A percentile compares a stretch with the other conserved stretches of the same genome.
Evolutionary conservation across 225 moss, liverwort and hornwort species (phyloP).

Genomic region (Physcomitrellopsis africana): DNA sequence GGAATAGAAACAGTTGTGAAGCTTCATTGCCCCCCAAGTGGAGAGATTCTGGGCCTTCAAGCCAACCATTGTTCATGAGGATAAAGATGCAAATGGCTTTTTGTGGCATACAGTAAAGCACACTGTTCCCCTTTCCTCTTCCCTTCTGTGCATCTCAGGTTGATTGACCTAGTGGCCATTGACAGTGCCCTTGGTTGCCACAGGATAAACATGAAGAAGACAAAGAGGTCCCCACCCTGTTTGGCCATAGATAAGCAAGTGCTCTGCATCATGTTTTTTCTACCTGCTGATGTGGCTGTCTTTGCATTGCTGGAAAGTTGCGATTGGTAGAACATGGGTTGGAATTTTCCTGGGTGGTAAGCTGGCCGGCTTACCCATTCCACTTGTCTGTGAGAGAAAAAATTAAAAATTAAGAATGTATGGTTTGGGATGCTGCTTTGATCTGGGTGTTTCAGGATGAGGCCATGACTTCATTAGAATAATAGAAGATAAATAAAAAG

Average conservation of each 20-base stretch:
- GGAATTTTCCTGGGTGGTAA: too few relatives aligned
- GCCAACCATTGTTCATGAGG: neutral
- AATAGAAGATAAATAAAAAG: too few relatives aligned
- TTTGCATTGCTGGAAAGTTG: too few relatives aligned
- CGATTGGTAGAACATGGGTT: too few relatives aligned
- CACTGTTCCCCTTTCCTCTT: neutral
- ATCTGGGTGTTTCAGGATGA: too few relatives aligned
- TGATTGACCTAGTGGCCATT: neutral
- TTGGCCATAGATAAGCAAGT: constrained; percentile 22
- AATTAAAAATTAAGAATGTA: too few relatives aligned
- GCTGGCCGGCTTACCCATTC: too few relatives aligned
- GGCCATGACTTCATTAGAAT: too few relatives aligned
- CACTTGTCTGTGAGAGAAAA: too few relatives aligned
- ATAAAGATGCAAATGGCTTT: constrained; percentile 20
- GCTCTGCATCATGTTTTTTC: too few relatives aligned
- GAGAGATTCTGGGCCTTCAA: neutral
- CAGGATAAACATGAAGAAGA: constrained; percentile 17
- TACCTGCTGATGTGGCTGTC: too few relatives aligned
- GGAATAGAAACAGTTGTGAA: neutral
- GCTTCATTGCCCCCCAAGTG: constrained; percentile 6
- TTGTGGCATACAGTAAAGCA: neutral
- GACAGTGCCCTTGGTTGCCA: neutral
- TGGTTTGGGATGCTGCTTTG: too few relatives aligned
- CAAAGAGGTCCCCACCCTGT: neutral
- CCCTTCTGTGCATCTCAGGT: neutral